A percentile compares a stretch with the other conserved stretches of the same genome.
These are phyloP conservation scores for Tricholoma bakamatsutake DNA, from an alignment of 768 basidiomycete genomes.

Conservation along the genomic window DNA sequence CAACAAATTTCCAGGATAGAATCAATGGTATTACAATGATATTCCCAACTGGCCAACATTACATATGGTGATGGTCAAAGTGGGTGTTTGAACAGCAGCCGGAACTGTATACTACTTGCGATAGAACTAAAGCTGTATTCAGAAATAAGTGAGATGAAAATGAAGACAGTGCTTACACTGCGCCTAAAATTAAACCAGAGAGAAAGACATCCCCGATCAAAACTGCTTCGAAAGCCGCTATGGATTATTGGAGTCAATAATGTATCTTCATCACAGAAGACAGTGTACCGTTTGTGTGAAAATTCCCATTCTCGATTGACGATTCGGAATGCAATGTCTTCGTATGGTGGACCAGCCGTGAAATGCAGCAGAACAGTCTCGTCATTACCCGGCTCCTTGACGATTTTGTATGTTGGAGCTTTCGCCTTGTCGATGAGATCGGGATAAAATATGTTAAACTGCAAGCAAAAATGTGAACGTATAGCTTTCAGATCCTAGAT, in stretches of 20 bases:
- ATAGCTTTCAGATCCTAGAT: neutral
- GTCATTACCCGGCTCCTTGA: conserved; percentile 91
- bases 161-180: conserved; percentile 51
- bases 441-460: conserved; percentile 98
- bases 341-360: conserved; percentile 95
- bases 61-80: neutral
- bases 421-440: conserved; percentile 98
- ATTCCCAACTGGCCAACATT: neutral
- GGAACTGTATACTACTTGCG: conserved; percentile 49
- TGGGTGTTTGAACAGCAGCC: neutral
- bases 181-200: conserved; percentile 96
- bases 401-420: conserved; percentile 93
- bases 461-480: conserved; percentile 3
- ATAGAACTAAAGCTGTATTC: conserved; percentile 54
- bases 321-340: conserved; percentile 97
- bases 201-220: conserved; percentile 94
- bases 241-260: conserved; percentile 1
- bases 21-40: neutral
- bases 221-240: conserved; percentile 94
- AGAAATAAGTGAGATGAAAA: conserved; percentile 5
- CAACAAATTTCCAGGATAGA: neutral
- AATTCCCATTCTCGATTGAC: conserved; percentile 99
- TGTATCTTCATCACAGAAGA: neutral
- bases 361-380: conserved; percentile 93
- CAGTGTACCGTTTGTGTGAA: conserved; percentile 81